Conservation (phyloP, 345 rosid genomes). For the Murraya koenigii region DNA sequence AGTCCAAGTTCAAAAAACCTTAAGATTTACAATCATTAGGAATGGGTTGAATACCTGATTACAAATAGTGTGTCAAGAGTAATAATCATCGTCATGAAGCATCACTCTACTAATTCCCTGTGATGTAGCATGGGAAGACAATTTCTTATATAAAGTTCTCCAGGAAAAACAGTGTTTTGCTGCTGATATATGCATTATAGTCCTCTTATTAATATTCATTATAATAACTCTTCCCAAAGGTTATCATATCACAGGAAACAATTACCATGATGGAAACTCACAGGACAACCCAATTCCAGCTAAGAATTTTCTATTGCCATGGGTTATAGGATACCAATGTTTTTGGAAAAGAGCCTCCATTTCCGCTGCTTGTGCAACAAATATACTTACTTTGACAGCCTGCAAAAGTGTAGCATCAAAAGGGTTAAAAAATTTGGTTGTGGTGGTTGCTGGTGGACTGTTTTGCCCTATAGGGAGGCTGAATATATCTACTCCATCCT, state of each 20-base stretch:
- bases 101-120: neutral
- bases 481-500: constrained; percentile 93
- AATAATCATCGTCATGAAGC: neutral
- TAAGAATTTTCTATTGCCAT: constrained; percentile 82
- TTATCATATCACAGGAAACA: constrained; percentile 3
- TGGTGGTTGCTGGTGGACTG: constrained; percentile 85
- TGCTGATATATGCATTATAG: neutral
- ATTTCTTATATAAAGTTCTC: neutral
- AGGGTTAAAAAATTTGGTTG: constrained; percentile 82
- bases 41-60: neutral
- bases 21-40: neutral
- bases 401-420: constrained; percentile 90
- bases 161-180: neutral
- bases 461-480: constrained; percentile 94
- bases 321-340: constrained; percentile 91
- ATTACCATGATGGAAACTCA: constrained; percentile 34
- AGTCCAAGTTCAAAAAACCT: neutral
- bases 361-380: constrained; percentile 98
- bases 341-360: constrained; percentile 96
- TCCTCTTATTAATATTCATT: neutral
- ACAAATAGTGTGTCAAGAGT: neutral
- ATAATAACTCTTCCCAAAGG: neutral
- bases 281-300: constrained; percentile 87
- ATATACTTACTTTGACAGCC: constrained; percentile 95
- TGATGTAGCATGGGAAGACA: neutral